Conservation (phyloP, 2,329 filamentous ascomycete species). For the Bipolaris zeicola region DNA sequence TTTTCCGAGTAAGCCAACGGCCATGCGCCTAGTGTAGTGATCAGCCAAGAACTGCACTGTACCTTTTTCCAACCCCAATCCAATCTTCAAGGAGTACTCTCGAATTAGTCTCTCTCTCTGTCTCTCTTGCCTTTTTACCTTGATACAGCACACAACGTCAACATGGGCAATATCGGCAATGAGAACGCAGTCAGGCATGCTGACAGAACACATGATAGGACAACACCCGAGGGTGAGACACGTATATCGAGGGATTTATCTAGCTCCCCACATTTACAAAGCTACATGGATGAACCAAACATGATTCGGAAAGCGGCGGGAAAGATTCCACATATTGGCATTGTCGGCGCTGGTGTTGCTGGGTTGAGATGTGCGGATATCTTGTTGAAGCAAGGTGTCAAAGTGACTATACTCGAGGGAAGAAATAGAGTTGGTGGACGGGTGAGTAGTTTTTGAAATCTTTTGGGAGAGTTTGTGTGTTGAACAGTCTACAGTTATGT, state of each 20-base stretch:
- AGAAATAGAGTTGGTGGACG: slow-evolving; percentile 70
- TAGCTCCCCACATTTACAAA: slow-evolving; percentile 34
- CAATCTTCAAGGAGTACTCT: neutral
- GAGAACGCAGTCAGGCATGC: slow-evolving; percentile 34
- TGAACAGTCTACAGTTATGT: slow-evolving; percentile 49
- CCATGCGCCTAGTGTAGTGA: neutral
- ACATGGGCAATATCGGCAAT: slow-evolving; percentile 33
- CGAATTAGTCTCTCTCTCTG: neutral
- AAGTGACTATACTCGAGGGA: slow-evolving; percentile 72
- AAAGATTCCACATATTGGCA: slow-evolving; percentile 61
- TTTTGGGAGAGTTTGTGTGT: neutral
- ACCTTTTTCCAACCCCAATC: neutral
- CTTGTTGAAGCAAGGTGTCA: slow-evolving; percentile 66
- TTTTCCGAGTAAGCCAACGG: slow-evolving; percentile 11
- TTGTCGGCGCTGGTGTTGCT: slow-evolving; percentile 73
- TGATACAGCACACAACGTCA: neutral
- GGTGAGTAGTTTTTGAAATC: slow-evolving; percentile 45
- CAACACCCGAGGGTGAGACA: slow-evolving; percentile 21
- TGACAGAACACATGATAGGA: slow-evolving; percentile 35
- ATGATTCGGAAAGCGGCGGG: slow-evolving; percentile 43
- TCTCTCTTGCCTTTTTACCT: neutral
- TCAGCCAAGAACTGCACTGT: neutral
- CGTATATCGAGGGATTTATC: slow-evolving; percentile 46
- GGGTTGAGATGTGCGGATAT: slow-evolving; percentile 74
- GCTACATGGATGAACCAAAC: slow-evolving; percentile 24